phyloP scores from a whole-genome alignment of 345 rosid genomes.

The Pistacia integerrima region DNA sequence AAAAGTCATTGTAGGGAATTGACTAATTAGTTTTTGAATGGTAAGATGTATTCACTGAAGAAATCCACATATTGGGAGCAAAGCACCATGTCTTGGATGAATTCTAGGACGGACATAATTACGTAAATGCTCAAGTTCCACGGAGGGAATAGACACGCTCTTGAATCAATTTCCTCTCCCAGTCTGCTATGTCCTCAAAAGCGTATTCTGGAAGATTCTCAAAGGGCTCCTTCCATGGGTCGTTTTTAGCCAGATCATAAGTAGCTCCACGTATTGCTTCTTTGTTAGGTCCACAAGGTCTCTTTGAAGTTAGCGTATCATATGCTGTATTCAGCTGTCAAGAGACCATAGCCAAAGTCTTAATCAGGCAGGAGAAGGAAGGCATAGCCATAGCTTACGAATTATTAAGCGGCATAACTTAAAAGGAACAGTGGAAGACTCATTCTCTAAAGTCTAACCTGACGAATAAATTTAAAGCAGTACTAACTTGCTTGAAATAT shows the following conservation, averaged over 20 bases:
- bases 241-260: constrained; percentile 80
- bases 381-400: background rate
- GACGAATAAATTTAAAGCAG: background rate
- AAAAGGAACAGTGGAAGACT: too few species aligned
- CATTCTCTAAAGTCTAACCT: too few species aligned
- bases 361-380: background rate
- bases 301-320: constrained; percentile 59
- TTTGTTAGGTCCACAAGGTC: constrained; percentile 89
- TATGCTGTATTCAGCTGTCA: constrained; percentile 73
- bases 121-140: constrained; percentile 48
- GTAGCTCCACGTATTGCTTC: constrained; percentile 80
- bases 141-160: constrained; percentile 61
- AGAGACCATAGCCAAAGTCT: background rate
- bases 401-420: background rate
- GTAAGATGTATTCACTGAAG: background rate
- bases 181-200: constrained; percentile 74
- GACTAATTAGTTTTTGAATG: background rate
- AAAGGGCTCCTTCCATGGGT: constrained; percentile 76
- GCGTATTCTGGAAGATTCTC: constrained; percentile 80
- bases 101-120: background rate
- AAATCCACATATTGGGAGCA: constrained; percentile 17
- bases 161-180: constrained; percentile 88
- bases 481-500: background rate
- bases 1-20: background rate
- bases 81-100: constrained; percentile 1